These are phyloP conservation scores for Xylariaceae sp. DNA, from an alignment of 2,329 filamentous ascomycete species.

Conservation along the genomic window DNA sequence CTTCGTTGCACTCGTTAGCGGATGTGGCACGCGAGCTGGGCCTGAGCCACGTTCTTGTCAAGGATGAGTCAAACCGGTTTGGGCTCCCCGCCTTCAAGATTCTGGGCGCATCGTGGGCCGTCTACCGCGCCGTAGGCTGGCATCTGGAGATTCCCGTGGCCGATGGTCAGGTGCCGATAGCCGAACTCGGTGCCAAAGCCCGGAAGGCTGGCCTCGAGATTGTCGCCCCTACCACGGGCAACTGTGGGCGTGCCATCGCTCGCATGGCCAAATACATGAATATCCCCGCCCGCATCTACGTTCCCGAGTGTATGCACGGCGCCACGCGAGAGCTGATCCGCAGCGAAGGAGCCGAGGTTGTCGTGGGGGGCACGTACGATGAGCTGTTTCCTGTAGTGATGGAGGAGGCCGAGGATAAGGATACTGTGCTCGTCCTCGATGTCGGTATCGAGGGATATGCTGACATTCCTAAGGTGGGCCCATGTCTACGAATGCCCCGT, in stretches of 20 bases:
- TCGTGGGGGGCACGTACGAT: constrained; percentile 62
- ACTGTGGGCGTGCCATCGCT: constrained; percentile 72
- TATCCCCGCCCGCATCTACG: constrained; percentile 57
- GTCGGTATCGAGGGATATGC: constrained; percentile 65
- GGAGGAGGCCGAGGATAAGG: constrained; percentile 37
- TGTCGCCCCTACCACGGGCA: constrained; percentile 69
- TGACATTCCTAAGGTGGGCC: constrained; percentile 55
- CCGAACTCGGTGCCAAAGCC: constrained; percentile 23
- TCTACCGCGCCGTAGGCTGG: constrained; percentile 54
- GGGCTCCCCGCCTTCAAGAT: constrained; percentile 77
- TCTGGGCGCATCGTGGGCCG: constrained; percentile 73
- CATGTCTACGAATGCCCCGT: not conserved
- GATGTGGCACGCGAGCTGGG: constrained; percentile 51
- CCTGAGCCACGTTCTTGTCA: constrained; percentile 59
- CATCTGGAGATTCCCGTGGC: constrained; percentile 42
- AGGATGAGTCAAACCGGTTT: constrained; percentile 68
- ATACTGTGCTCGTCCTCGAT: constrained; percentile 64
- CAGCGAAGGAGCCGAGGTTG: constrained; percentile 61
- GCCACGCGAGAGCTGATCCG: constrained; percentile 54
- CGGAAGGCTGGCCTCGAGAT: constrained; percentile 30
- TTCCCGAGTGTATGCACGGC: constrained; percentile 57
- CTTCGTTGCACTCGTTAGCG: constrained; percentile 21
- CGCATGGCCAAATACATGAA: constrained; percentile 60
- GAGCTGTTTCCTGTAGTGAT: constrained; percentile 52
- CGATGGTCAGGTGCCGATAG: constrained; percentile 20